Evolutionary conservation across 176 grass and related monocot species (phyloP).

Genomic region (Otatea glauca): DNA sequence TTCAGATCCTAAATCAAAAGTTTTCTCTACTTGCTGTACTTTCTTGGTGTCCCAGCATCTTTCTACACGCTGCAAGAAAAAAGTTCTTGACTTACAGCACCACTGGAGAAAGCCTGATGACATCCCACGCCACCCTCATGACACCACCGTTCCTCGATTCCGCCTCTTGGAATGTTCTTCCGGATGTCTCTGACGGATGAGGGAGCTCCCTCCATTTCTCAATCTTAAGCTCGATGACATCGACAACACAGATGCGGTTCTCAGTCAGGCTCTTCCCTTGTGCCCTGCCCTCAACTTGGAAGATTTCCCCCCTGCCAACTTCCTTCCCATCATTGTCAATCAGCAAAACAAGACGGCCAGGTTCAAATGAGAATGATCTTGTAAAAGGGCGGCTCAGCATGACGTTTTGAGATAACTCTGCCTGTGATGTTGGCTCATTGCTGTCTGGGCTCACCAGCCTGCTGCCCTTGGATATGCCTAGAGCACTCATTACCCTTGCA

Average conservation of each 20-base stretch:
- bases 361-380: conserved; percentile 56
- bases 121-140: conserved; percentile 79
- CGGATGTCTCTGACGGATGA: conserved; percentile 67
- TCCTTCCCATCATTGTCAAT: conserved; percentile 69
- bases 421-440: conserved; percentile 39
- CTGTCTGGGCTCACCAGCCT: conserved; percentile 45
- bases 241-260: conserved; percentile 46
- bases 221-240: conserved; percentile 71
- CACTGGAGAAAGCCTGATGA: conserved; percentile 47
- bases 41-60: not conserved
- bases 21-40: not conserved
- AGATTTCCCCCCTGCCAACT: conserved; percentile 68
- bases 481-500: conserved; percentile 52
- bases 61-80: not conserved
- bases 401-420: conserved; percentile 41
- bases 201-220: conserved; percentile 76
- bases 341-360: conserved; percentile 55
- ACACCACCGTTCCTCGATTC: conserved; percentile 58
- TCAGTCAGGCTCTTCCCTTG: conserved; percentile 58
- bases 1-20: not conserved
- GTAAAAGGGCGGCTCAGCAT: conserved; percentile 47
- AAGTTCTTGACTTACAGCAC: not conserved
- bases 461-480: conserved; percentile 52
- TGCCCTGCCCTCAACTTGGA: conserved; percentile 57
- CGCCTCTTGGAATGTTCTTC: conserved; percentile 75